phyloP scores from a whole-genome alignment of 148 eudicot genomes.

The Persicaria tinctoria region DNA sequence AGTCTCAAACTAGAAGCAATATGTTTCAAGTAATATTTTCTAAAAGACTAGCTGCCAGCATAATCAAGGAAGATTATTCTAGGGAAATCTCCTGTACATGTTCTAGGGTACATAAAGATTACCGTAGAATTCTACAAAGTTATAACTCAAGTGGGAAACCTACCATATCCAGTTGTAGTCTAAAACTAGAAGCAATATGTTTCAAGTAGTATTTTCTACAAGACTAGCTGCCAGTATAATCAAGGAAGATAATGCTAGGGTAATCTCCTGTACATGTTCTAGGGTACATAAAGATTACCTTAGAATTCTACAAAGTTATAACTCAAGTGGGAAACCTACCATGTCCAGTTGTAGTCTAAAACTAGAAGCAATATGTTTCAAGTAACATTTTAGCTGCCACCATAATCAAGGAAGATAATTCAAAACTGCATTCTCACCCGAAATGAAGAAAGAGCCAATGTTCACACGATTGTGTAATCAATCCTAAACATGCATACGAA shows the following conservation, averaged over 20 bases:
- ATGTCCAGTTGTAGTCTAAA: background rate
- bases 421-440: background rate
- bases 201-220: no score
- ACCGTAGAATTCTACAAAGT: background rate
- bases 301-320: background rate
- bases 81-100: background rate
- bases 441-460: background rate
- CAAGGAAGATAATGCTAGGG: background rate
- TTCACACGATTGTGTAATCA: background rate
- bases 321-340: background rate
- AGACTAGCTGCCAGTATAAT: no score
- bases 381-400: no score
- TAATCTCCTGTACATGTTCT: background rate
- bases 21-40: background rate
- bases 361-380: background rate
- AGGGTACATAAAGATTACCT: background rate
- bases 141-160: background rate
- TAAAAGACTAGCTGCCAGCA: no score
- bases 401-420: background rate
- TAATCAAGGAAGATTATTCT: background rate
- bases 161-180: background rate
- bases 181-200: background rate
- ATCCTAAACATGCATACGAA: background rate
- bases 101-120: background rate
- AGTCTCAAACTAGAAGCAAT: background rate